Conservation (phyloP, 2,329 filamentous ascomycete genomes). For the Myrmaecium sp. region DNA sequence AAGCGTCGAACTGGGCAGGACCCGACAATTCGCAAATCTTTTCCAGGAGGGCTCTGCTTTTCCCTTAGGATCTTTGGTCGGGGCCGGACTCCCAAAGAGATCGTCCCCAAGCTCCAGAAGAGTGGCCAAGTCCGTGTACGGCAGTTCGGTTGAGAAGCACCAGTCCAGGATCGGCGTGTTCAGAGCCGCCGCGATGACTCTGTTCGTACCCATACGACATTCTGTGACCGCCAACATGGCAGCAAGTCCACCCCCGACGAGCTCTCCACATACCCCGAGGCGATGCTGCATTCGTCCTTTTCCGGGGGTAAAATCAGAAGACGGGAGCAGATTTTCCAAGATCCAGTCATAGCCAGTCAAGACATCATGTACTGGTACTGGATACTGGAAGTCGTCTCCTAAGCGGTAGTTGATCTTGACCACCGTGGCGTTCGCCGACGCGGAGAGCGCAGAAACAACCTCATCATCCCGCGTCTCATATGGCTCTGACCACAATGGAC, state of each 20-base stretch:
- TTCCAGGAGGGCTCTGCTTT: slow-evolving; percentile 12
- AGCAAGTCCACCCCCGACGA: slow-evolving; percentile 30
- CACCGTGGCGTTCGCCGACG: slow-evolving; percentile 21
- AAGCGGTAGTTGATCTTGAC: slow-evolving; percentile 30
- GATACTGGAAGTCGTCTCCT: slow-evolving; percentile 20
- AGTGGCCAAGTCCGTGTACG: slow-evolving; percentile 2
- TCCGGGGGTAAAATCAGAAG: no score
- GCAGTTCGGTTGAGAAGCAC: slow-evolving; percentile 23
- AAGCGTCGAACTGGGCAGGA: slow-evolving; percentile 15
- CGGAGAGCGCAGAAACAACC: slow-evolving; percentile 18
- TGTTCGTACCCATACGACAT: slow-evolving; percentile 21
- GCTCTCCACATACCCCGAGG: slow-evolving; percentile 30
- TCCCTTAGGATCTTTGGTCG: slow-evolving; percentile 5
- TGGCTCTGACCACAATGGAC: slow-evolving; percentile 16
- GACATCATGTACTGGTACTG: slow-evolving; percentile 30
- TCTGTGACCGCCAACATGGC: slow-evolving; percentile 34
- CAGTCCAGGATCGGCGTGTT: slow-evolving; percentile 33
- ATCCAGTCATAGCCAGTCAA: slow-evolving; percentile 32
- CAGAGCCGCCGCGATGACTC: slow-evolving; percentile 28
- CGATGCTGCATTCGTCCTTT: no score
- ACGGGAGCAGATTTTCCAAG: slow-evolving; percentile 17
- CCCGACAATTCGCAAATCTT: slow-evolving; percentile 9
- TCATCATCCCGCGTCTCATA: slow-evolving; percentile 12
- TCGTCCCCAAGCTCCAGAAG: background rate
- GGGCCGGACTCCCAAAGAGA: no score